A percentile compares a stretch with the other conserved stretches of the same genome.
Evolutionary conservation across 176 grass and related monocot genomes (phyloP).

Genomic region (Secale cereale): DNA sequence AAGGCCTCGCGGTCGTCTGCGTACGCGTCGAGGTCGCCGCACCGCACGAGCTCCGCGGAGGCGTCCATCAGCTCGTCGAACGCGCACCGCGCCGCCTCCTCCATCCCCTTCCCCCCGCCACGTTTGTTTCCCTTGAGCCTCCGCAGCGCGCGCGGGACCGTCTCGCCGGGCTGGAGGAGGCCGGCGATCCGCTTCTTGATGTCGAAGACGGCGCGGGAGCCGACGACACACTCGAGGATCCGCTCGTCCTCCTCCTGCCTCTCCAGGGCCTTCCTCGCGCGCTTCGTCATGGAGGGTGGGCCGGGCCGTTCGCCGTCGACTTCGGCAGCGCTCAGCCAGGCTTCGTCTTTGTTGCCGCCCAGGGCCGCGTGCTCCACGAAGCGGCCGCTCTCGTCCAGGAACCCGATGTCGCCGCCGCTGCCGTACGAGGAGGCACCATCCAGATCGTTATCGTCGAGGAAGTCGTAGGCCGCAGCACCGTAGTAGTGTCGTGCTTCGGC

Average conservation of each 20-base stretch:
- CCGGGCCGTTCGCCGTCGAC: neutral
- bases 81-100: neutral
- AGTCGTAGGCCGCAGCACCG: neutral
- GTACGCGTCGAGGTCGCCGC: neutral
- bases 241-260: neutral
- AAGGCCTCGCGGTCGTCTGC: neutral
- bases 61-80: neutral
- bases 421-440: neutral
- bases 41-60: neutral
- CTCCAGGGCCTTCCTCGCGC: neutral
- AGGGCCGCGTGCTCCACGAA: neutral
- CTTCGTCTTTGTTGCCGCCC: neutral
- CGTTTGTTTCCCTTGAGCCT: neutral
- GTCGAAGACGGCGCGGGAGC: neutral
- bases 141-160: neutral
- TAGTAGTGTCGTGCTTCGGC: neutral
- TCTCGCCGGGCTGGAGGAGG: conserved; percentile 2
- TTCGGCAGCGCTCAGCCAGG: neutral
- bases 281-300: neutral
- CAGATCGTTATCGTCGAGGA: neutral
- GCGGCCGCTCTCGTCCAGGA: neutral
- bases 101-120: neutral
- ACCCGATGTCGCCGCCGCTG: neutral
- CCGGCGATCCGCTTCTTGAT: neutral
- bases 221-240: neutral